Evolutionary conservation across 169 alveolate species (phyloP).

Genomic region (Plasmodium knowlesi): DNA sequence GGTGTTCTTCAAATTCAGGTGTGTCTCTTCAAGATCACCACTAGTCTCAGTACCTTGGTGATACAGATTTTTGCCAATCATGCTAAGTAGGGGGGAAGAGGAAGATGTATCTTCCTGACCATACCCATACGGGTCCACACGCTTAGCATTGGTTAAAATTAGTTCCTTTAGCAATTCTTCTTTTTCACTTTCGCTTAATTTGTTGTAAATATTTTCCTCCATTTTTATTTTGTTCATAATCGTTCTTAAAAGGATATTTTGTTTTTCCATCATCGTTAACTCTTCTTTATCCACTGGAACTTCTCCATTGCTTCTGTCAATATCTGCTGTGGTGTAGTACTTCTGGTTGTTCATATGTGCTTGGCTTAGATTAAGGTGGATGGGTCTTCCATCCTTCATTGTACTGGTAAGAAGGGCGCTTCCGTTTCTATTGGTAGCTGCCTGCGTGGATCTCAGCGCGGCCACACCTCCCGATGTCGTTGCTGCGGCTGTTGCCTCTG

Average conservation of each 20-base stretch:
- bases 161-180: slow-evolving; percentile 18
- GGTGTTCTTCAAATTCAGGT: neutral
- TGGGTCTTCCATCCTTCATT: neutral
- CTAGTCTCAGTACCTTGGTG: neutral
- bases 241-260: neutral
- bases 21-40: neutral
- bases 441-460: neutral
- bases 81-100: neutral
- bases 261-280: neutral
- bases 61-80: neutral
- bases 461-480: neutral
- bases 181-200: slow-evolving; percentile 26
- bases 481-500: neutral
- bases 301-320: neutral
- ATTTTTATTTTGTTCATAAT: slow-evolving; percentile 18
- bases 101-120: neutral
- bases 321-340: neutral
- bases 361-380: neutral
- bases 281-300: neutral
- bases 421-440: neutral
- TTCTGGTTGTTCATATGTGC: neutral
- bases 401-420: neutral
- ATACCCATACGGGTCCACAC: neutral
- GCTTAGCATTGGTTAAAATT: neutral
- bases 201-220: slow-evolving; percentile 20